Evolutionary conservation across 2,329 filamentous ascomycete species (phyloP).

Genomic region (Botrytis medusae): DNA sequence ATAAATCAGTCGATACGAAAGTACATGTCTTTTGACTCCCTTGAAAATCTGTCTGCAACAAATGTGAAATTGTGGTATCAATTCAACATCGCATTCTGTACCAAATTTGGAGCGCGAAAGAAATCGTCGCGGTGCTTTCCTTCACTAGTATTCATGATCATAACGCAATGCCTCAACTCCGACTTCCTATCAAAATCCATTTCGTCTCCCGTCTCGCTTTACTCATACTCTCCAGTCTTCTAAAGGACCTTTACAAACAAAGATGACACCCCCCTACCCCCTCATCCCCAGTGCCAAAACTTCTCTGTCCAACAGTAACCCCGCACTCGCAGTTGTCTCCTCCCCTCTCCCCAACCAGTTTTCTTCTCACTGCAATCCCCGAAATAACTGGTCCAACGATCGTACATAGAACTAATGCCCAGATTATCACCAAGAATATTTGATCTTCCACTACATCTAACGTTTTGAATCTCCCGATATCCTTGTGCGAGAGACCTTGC

Average conservation of each 20-base stretch:
- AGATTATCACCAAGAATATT: constrained; percentile 53
- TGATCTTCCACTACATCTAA: constrained; percentile 33
- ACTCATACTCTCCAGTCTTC: not conserved
- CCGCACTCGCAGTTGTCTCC: not conserved
- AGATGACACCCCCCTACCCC: not conserved
- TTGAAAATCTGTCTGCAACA: not conserved
- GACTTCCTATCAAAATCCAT: not conserved
- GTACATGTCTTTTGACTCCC: not conserved
- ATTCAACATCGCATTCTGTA: accelerated
- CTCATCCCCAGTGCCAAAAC: not conserved
- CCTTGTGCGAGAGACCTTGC: not conserved
- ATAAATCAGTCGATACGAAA: not conserved
- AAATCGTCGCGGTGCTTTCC: not conserved
- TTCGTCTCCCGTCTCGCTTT: not conserved
- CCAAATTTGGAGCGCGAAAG: not conserved
- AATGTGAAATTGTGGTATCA: not conserved
- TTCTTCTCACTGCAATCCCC: constrained; percentile 10
- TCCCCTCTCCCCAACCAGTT: not conserved
- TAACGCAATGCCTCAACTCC: not conserved
- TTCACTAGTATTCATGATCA: not conserved
- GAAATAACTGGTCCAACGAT: constrained; percentile 49
- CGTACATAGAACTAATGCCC: constrained; percentile 57
- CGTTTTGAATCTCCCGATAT: not conserved
- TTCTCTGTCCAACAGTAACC: not conserved
- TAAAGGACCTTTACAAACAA: not conserved